These are phyloP conservation scores for Talaromyces trachyspermus DNA, from an alignment of 495 filamentous ascomycete species.

Conservation along the genomic window DNA sequence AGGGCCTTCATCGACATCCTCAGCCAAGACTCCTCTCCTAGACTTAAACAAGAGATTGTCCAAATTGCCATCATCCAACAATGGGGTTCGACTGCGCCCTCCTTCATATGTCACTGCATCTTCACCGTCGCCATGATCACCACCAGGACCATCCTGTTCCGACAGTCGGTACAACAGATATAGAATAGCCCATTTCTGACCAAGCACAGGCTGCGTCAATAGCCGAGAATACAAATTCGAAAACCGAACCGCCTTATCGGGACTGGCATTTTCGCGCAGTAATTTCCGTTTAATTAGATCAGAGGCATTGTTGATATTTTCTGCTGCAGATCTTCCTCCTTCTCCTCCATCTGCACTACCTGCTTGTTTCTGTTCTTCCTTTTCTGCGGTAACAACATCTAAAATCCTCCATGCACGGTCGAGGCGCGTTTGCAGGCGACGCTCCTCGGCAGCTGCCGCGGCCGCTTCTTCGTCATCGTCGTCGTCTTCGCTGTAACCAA, in stretches of 20 bases:
- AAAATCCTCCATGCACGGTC: conserved; percentile 40
- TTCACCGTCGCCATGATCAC: conserved; percentile 16
- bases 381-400: conserved; percentile 14
- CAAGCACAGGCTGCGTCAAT: conserved; percentile 79
- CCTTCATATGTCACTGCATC: conserved; percentile 25
- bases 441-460: conserved; percentile 35
- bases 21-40: conserved; percentile 16
- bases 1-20: conserved; percentile 36
- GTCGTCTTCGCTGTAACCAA: conserved; percentile 29
- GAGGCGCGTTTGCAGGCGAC: conserved; percentile 32
- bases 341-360: conserved; percentile 14
- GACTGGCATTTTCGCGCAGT: conserved; percentile 62
- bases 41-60: conserved; percentile 30
- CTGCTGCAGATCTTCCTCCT: conserved; percentile 28
- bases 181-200: conserved; percentile 93
- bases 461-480: conserved; percentile 38
- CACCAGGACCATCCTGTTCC: conserved; percentile 35
- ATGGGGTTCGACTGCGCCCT: conserved; percentile 30
- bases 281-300: conserved; percentile 87
- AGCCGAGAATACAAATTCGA: conserved; percentile 82
- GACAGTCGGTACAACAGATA: conserved; percentile 81
- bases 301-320: conserved; percentile 77
- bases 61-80: conserved; percentile 30
- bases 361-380: neutral
- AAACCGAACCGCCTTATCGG: conserved; percentile 81